Conservation (phyloP, 2,329 filamentous ascomycete species). For the Neodidymelliopsis sp. region DNA sequence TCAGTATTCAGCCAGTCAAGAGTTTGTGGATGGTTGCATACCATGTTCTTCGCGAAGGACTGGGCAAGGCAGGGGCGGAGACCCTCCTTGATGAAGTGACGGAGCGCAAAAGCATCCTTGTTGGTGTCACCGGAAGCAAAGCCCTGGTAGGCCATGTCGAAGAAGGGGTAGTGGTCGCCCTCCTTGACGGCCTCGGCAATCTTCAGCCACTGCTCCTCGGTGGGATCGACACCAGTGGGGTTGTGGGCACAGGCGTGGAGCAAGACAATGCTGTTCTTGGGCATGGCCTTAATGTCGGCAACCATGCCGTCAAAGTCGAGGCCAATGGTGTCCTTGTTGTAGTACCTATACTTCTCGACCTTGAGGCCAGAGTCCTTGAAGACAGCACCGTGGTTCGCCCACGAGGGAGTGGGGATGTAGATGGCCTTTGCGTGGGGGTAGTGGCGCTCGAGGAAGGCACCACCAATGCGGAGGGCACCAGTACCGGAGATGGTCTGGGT, state of each 20-base stretch:
- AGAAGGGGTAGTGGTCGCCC: slow-evolving; percentile 91
- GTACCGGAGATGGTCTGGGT: slow-evolving; percentile 99
- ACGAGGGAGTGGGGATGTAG: slow-evolving; percentile 94
- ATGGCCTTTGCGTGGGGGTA: slow-evolving; percentile 92
- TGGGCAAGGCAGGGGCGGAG: slow-evolving; percentile 89
- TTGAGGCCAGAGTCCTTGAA: slow-evolving; percentile 92
- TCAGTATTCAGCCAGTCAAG: neutral
- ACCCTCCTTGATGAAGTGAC: slow-evolving; percentile 91
- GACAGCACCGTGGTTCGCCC: slow-evolving; percentile 98
- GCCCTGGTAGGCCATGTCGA: slow-evolving; percentile 89
- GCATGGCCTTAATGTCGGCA: slow-evolving; percentile 86
- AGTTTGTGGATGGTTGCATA: slow-evolving; percentile 47
- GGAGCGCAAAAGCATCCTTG: slow-evolving; percentile 90
- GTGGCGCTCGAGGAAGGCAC: slow-evolving; percentile 89
- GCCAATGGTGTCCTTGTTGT: slow-evolving; percentile 98
- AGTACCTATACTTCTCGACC: slow-evolving; percentile 97
- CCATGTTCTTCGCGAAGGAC: slow-evolving; percentile 99
- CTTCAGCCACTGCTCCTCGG: slow-evolving; percentile 87
- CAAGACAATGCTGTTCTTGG: slow-evolving; percentile 85
- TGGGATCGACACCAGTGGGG: slow-evolving; percentile 95
- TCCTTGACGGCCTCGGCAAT: slow-evolving; percentile 88
- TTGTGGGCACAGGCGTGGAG: slow-evolving; percentile 98
- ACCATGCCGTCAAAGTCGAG: slow-evolving; percentile 96
- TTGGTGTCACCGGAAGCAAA: slow-evolving; percentile 93
- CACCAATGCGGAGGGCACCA: slow-evolving; percentile 92